Percentiles rank a stretch among this genome's conserved stretches.
These are phyloP conservation scores for Pleurotus platypus DNA, from an alignment of 768 basidiomycete genomes.

Conservation along the genomic window DNA sequence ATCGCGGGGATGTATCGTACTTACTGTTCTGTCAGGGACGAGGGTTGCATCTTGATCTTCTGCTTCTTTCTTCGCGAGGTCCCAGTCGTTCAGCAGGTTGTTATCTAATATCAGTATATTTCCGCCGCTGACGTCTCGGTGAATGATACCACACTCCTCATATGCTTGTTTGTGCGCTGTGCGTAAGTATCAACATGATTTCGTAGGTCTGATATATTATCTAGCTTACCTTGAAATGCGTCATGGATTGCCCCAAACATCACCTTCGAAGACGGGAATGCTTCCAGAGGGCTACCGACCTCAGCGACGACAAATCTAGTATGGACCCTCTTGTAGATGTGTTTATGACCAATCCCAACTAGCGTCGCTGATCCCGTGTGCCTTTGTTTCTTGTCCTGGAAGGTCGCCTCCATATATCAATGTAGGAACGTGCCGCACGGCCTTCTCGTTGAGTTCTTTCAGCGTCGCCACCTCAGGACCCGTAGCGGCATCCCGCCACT, in stretches of 20 bases:
- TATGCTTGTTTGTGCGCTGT: slow-evolving; percentile 8
- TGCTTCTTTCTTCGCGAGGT: neutral
- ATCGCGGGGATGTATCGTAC: neutral
- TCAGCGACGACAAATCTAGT: neutral
- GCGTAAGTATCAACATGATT: neutral
- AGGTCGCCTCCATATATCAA: slow-evolving; percentile 27
- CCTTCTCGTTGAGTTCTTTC: slow-evolving; percentile 11
- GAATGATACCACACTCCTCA: neutral
- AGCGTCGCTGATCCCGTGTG: neutral
- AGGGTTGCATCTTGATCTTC: neutral
- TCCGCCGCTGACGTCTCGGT: slow-evolving; percentile 9
- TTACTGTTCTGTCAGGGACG: slow-evolving; percentile 1
- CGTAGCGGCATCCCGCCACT: slow-evolving; percentile 15
- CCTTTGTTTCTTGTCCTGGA: neutral
- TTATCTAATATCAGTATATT: slow-evolving; percentile 5
- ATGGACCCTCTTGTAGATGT: neutral
- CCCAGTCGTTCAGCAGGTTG: slow-evolving; percentile 9
- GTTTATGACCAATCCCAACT: neutral
- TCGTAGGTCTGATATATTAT: too few relatives aligned
- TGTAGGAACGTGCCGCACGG: slow-evolving; percentile 19
- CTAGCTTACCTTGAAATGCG: neutral
- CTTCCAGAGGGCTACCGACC: neutral
- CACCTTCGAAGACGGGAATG: neutral
- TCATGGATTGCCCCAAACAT: neutral
- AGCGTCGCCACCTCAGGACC: neutral